Evolutionary conservation across 495 filamentous ascomycete genomes (phyloP).

Genomic region (Penicillium chermesinum): DNA sequence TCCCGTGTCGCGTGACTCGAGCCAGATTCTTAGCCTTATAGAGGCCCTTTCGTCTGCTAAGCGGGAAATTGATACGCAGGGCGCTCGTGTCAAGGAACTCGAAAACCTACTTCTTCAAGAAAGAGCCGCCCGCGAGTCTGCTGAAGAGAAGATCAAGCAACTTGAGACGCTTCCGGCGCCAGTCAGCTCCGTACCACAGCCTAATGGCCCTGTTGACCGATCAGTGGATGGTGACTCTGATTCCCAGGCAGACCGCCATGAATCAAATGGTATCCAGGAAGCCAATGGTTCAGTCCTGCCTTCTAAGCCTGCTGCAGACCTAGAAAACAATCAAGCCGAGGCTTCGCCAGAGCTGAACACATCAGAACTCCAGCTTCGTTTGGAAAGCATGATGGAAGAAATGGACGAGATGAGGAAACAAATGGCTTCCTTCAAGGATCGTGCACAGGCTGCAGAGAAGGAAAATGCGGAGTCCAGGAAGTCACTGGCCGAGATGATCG

Average conservation of each 20-base stretch:
- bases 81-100: conserved; percentile 69
- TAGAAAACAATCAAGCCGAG: conserved; percentile 32
- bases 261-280: conserved; percentile 10
- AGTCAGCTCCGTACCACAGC: conserved; percentile 11
- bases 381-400: conserved; percentile 75
- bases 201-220: not conserved
- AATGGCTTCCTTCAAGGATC: conserved; percentile 68
- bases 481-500: conserved; percentile 83
- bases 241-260: conserved; percentile 26
- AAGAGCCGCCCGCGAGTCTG: conserved; percentile 70
- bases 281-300: conserved; percentile 13
- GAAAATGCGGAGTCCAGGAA: conserved; percentile 63
- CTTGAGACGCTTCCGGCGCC: conserved; percentile 47
- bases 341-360: conserved; percentile 24
- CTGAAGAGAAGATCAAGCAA: conserved; percentile 72
- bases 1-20: conserved; percentile 59
- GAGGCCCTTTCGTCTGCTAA: conserved; percentile 76
- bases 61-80: conserved; percentile 74
- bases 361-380: conserved; percentile 57
- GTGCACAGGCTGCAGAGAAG: conserved; percentile 74
- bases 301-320: conserved; percentile 20
- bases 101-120: conserved; percentile 76
- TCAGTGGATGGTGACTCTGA: conserved; percentile 1
- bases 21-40: conserved; percentile 72
- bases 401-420: conserved; percentile 79